Evolutionary conservation across 1,284 basidiomycete genomes (phyloP), one percentile per base, ranked within the genome.

Genomic region (Mycosarcoma mackinlayi): DNA sequence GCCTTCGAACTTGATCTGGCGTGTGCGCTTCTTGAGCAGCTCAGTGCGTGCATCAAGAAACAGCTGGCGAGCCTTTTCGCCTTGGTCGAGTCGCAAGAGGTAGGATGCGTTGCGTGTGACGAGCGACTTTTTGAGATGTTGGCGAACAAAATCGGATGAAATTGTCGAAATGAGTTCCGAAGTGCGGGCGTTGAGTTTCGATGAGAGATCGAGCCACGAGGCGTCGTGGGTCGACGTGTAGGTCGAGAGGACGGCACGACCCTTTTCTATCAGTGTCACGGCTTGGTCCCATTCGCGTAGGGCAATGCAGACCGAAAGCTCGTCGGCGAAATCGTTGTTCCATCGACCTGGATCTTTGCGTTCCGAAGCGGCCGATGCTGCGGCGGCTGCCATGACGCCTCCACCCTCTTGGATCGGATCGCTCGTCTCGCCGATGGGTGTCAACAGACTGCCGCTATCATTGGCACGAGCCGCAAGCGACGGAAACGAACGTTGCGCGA

Each of bases 1-100:
- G 1, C 95, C 95, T 77, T 97, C 93, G 75, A 94, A 95, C 52
- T 88, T 88, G 79, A 98, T 96, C 78, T 89, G 89, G 39, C 94
- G 86, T 13, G 92, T 88, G 35, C 93, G 87, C 42, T 87, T 87
- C 35, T 88, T 87, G 75, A 96, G 88, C 6, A 94, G 87, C 40
- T 90, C 87, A 1, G 89, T 87, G 10, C 95, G 88, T 63, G 93
- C 91, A 4, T 87, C 85, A 7, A 98, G 85, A 83, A 98, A 96
- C 0, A 92, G 89, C 59, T 88, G 89, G 10, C 93, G 86, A 0
- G 94, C 94, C 1, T 90, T 88, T 21, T 92, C 86, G 11, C 89
- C 89, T 11, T 92, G 89, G 57, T 89, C 89, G 13, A 98, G 86
- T 7, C 91, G 89, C 9, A 89, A 83, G 1, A 98, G 86, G 50